Evolutionary conservation across 495 filamentous ascomycete species (phyloP).

Genomic region (Cenococcum geophilum): DNA sequence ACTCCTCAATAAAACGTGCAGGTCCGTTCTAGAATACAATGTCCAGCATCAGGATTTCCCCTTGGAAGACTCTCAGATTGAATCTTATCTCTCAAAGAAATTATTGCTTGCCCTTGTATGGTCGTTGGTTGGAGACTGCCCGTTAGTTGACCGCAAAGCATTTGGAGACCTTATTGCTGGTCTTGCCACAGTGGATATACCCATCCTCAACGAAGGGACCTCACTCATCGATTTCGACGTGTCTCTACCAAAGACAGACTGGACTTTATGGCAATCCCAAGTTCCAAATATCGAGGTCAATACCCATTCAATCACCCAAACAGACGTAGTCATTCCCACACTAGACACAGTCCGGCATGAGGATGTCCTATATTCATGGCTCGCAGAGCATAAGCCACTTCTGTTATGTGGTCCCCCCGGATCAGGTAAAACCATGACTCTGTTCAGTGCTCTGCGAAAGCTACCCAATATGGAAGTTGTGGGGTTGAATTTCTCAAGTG

Average conservation of each 20-base stretch:
- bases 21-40: conserved; percentile 92
- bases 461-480: conserved; percentile 98
- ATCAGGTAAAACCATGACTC: conserved; percentile 98
- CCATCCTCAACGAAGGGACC: conserved; percentile 60
- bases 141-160: conserved; percentile 73
- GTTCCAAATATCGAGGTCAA: conserved; percentile 94
- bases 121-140: conserved; percentile 93
- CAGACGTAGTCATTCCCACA: conserved; percentile 95
- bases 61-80: conserved; percentile 78
- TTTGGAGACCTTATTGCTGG: conserved; percentile 80
- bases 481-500: conserved; percentile 97
- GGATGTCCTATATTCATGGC: conserved; percentile 96
- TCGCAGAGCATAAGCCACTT: conserved; percentile 95
- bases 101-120: conserved; percentile 84
- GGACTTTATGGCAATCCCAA: conserved; percentile 88
- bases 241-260: conserved; percentile 74
- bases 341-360: conserved; percentile 95
- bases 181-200: conserved; percentile 76
- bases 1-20: conserved; percentile 83
- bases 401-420: conserved; percentile 95
- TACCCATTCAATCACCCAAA: conserved; percentile 94
- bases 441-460: conserved; percentile 94
- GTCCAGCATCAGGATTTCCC: conserved; percentile 89
- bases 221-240: conserved; percentile 96
- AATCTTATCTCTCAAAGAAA: conserved; percentile 87